phyloP scores from a whole-genome alignment of 2,329 filamentous ascomycete species.

The Penicillium rolfsii region DNA sequence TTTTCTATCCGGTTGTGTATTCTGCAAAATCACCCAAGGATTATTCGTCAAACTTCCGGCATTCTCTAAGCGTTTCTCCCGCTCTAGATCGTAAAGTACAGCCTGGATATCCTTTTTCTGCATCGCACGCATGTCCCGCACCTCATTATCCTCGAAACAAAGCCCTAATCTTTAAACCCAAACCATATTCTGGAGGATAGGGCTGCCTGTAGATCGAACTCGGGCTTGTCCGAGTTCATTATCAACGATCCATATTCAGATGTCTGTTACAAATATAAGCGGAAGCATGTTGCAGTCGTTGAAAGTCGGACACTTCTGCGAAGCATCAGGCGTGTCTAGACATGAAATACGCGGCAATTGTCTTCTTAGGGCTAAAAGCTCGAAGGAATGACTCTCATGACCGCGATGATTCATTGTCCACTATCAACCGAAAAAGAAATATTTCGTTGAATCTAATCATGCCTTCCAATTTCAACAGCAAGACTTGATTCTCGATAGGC shows the following conservation, averaged over 20 bases:
- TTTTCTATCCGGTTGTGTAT: constrained; percentile 6
- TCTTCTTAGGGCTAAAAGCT: too few species aligned
- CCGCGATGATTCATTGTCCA: too few species aligned
- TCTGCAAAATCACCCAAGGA: constrained; percentile 17
- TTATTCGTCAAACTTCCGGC: constrained; percentile 12
- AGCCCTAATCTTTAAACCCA: constrained; percentile 38
- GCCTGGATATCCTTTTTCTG: constrained; percentile 29
- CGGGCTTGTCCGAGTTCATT: not conserved
- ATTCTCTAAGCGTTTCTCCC: constrained; percentile 3
- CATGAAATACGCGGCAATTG: too few species aligned
- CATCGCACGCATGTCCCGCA: constrained; percentile 34
- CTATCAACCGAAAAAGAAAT: too few species aligned
- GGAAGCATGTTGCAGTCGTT: too few species aligned
- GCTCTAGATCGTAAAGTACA: constrained; percentile 28
- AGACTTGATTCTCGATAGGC: too few species aligned
- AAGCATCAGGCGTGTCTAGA: too few species aligned
- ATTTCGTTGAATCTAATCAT: too few species aligned
- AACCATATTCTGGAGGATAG: constrained; percentile 42
- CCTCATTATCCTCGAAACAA: constrained; percentile 35
- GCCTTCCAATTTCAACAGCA: too few species aligned
- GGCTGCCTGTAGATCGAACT: constrained; percentile 22
- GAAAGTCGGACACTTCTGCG: too few species aligned
- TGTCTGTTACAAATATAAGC: not conserved
- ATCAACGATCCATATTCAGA: not conserved
- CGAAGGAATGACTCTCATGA: too few species aligned